A percentile compares a stretch with the other conserved stretches of the same genome.
These are phyloP conservation scores for Teunomyces gatunensis DNA, from an alignment of 805 yeast genomes.

Conservation along the genomic window DNA sequence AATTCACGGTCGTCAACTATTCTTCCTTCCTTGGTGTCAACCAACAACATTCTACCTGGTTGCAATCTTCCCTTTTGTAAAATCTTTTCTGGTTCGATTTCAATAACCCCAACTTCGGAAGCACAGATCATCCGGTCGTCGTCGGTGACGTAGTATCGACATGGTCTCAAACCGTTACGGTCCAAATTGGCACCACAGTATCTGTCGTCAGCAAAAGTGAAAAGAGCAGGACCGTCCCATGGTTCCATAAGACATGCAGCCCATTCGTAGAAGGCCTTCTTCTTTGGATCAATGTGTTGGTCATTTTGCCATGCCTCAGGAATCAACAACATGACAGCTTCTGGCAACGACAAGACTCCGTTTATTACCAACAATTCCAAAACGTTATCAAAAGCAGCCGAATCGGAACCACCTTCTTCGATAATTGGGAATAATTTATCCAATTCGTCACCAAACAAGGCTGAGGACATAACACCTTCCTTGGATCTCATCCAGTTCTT, in stretches of 20 bases:
- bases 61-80: slow-evolving; percentile 90
- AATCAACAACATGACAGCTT: slow-evolving; percentile 93
- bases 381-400: slow-evolving; percentile 96
- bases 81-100: slow-evolving; percentile 76
- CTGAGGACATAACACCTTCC: slow-evolving; percentile 93
- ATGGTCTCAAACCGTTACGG: slow-evolving; percentile 96
- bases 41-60: slow-evolving; percentile 95
- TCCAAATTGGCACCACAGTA: slow-evolving; percentile 98
- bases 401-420: slow-evolving; percentile 98
- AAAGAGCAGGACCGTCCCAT: slow-evolving; percentile 99
- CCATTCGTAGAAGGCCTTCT: slow-evolving; percentile 97
- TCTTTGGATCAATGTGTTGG: slow-evolving; percentile 79
- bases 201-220: slow-evolving; percentile 95
- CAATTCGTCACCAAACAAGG: slow-evolving; percentile 84
- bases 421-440: slow-evolving; percentile 91
- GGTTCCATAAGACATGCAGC: slow-evolving; percentile 99
- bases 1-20: slow-evolving; percentile 92
- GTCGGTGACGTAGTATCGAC: slow-evolving; percentile 92
- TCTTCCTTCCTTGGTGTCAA: slow-evolving; percentile 89
- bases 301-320: slow-evolving; percentile 99
- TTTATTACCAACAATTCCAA: slow-evolving; percentile 87
- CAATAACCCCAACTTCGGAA: slow-evolving; percentile 96
- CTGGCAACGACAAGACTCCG: slow-evolving; percentile 90
- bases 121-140: slow-evolving; percentile 97
- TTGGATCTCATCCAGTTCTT: slow-evolving; percentile 99